Conservation (phyloP, 768 basidiomycete genomes). For the Suillus subaureus region DNA sequence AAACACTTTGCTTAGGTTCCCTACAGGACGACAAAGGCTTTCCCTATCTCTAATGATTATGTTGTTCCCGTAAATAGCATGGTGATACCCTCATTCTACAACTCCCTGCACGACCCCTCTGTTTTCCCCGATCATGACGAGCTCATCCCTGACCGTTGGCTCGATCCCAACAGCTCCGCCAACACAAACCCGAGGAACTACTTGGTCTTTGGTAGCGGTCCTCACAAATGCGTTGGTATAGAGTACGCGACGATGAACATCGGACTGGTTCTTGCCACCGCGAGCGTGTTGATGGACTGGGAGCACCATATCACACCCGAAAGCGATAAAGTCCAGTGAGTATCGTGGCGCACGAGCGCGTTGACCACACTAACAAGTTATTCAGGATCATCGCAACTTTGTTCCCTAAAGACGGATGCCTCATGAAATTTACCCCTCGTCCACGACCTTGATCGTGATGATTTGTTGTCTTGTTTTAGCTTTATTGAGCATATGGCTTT, state of each 20-base stretch:
- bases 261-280: constrained; percentile 81
- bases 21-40: constrained; percentile 86
- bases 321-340: constrained; percentile 82
- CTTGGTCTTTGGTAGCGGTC: constrained; percentile 92
- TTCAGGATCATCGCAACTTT: constrained; percentile 90
- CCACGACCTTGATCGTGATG: constrained; percentile 22
- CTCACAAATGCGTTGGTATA: constrained; percentile 89
- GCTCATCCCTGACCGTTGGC: constrained; percentile 90
- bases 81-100: constrained; percentile 93
- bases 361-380: constrained; percentile 6
- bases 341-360: constrained; percentile 21
- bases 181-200: constrained; percentile 91
- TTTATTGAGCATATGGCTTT: neutral
- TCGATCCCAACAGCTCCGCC: constrained; percentile 78
- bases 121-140: constrained; percentile 86
- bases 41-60: constrained; percentile 92
- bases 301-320: constrained; percentile 82
- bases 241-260: constrained; percentile 96
- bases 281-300: constrained; percentile 78
- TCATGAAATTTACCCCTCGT: constrained; percentile 76
- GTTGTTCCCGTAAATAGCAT: constrained; percentile 90
- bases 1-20: constrained; percentile 63
- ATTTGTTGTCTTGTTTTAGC: neutral
- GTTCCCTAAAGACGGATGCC: constrained; percentile 93
- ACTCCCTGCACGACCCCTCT: constrained; percentile 86